phyloP scores from a whole-genome alignment of 805 yeast species.

The Wickerhamiella domercqiae region DNA sequence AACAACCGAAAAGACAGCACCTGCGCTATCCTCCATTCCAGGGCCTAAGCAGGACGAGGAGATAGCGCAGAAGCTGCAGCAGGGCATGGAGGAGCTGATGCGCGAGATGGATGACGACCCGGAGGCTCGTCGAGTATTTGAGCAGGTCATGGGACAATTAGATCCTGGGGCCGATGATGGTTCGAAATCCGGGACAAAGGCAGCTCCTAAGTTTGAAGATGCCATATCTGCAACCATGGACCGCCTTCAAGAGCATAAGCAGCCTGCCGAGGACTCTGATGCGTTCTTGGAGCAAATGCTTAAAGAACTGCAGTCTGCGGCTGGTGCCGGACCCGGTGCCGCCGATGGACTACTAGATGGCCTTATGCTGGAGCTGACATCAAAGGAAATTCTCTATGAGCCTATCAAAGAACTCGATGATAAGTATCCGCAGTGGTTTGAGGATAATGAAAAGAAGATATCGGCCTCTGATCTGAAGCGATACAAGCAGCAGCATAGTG shows the following conservation, averaged over 20 bases:
- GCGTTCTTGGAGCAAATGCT: slow-evolving; percentile 49
- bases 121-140: slow-evolving; percentile 36
- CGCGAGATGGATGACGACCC: slow-evolving; percentile 38
- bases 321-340: slow-evolving; percentile 28
- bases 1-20: too few species aligned
- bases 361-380: slow-evolving; percentile 66
- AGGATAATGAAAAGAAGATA: slow-evolving; percentile 31
- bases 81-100: slow-evolving; percentile 30
- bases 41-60: slow-evolving; percentile 24
- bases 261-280: slow-evolving; percentile 44
- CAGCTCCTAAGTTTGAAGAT: slow-evolving; percentile 34
- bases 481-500: slow-evolving; percentile 45
- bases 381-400: slow-evolving; percentile 74
- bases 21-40: neutral
- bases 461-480: slow-evolving; percentile 34
- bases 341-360: slow-evolving; percentile 54
- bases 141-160: slow-evolving; percentile 25
- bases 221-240: slow-evolving; percentile 70
- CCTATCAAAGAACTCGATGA: slow-evolving; percentile 69
- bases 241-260: slow-evolving; percentile 54
- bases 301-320: slow-evolving; percentile 34
- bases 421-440: slow-evolving; percentile 60
- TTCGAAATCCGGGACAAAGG: neutral
- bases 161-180: slow-evolving; percentile 13
- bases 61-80: slow-evolving; percentile 26